Evolutionary conservation across 2,329 filamentous ascomycete species (phyloP).

Genomic region (Lachnellula arida): DNA sequence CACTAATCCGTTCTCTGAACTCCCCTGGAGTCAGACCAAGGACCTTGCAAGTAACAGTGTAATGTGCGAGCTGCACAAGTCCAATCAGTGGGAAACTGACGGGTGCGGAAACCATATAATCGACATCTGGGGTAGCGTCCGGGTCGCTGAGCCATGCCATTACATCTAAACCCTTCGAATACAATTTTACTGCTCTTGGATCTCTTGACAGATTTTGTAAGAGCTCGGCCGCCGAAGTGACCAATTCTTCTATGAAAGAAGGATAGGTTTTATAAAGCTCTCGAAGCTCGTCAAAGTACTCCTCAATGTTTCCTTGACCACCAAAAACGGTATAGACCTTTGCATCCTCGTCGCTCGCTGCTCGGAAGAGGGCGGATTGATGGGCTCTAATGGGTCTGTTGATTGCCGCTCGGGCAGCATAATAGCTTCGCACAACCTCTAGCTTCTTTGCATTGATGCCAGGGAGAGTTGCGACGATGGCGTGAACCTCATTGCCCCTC

Average conservation of each 20-base stretch:
- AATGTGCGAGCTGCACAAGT: constrained; percentile 92
- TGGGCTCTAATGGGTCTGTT: constrained; percentile 87
- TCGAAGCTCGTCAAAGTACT: constrained; percentile 97
- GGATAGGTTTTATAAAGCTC: constrained; percentile 89
- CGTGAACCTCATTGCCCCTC: constrained; percentile 93
- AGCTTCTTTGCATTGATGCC: constrained; percentile 93
- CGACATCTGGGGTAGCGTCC: constrained; percentile 85
- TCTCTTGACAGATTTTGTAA: constrained; percentile 82
- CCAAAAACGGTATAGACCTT: constrained; percentile 92
- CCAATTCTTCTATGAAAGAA: constrained; percentile 81
- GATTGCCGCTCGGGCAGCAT: constrained; percentile 76
- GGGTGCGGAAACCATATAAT: constrained; percentile 90
- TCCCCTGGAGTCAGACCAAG: constrained; percentile 86
- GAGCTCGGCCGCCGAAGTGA: constrained; percentile 75
- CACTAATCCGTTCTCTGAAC: constrained; percentile 76
- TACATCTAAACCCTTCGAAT: constrained; percentile 93
- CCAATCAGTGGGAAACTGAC: constrained; percentile 96
- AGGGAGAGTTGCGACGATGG: constrained; percentile 76
- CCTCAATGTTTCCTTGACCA: constrained; percentile 97
- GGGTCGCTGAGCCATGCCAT: constrained; percentile 87
- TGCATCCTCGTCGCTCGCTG: constrained; percentile 77
- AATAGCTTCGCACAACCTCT: constrained; percentile 85
- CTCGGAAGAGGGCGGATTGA: constrained; percentile 87
- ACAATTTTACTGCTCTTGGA: constrained; percentile 87
- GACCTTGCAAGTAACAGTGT: constrained; percentile 88